Evolutionary conservation across 345 rosid species (phyloP).

Genomic region (Citrus trifoliata): DNA sequence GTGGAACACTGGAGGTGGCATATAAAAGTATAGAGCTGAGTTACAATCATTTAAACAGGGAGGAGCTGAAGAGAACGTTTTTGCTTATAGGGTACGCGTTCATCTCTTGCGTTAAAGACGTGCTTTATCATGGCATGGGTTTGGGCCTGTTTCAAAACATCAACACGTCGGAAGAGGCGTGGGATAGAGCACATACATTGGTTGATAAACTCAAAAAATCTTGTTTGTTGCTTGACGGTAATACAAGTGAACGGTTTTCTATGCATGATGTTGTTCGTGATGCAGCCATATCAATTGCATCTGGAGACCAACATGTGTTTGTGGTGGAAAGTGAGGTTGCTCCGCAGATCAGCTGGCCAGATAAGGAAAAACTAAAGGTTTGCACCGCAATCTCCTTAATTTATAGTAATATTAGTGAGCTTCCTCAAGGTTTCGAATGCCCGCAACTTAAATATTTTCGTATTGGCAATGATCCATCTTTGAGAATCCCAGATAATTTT

Average conservation of each 20-base stretch:
- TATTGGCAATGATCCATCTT: not conserved
- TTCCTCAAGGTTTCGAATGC: not conserved
- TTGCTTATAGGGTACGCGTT: too few species aligned
- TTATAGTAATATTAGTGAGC: not conserved
- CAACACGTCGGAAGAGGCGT: too few species aligned
- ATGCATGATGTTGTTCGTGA: conserved; percentile 19
- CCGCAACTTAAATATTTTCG: not conserved
- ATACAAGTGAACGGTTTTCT: not conserved
- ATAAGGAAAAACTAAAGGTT: not conserved
- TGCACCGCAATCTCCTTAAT: not conserved
- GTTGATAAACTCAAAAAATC: too few species aligned
- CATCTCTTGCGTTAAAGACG: too few species aligned
- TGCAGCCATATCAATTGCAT: conserved; percentile 6
- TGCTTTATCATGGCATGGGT: too few species aligned
- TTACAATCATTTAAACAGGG: too few species aligned
- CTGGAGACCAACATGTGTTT: not conserved
- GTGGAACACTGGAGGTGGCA: too few species aligned
- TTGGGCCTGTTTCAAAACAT: too few species aligned
- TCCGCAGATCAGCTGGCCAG: not conserved
- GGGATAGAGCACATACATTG: too few species aligned
- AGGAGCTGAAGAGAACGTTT: too few species aligned
- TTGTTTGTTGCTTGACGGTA: too few species aligned
- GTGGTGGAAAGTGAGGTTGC: not conserved
- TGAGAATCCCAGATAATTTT: not conserved
- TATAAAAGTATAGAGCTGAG: too few species aligned